Evolutionary conservation across 2,329 filamentous ascomycete species (phyloP).

Genomic region (Westerdykella aurantiaca): DNA sequence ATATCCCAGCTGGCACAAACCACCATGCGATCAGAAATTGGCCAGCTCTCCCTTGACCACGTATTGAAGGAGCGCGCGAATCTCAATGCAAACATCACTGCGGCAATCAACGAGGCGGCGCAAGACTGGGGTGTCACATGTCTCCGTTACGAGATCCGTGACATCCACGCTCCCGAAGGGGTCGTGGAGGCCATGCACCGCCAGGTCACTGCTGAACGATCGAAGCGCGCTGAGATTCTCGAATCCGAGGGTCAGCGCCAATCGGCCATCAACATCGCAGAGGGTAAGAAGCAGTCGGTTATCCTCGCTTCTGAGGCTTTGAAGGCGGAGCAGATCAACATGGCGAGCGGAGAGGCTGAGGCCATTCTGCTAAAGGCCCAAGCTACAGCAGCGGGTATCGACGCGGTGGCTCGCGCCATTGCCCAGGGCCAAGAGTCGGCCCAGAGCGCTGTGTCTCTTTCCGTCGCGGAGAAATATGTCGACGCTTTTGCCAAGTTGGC

Average conservation of each 20-base stretch:
- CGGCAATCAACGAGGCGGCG: constrained; percentile 95
- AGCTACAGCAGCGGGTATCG: constrained; percentile 83
- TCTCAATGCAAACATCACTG: constrained; percentile 97
- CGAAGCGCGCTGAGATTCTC: constrained; percentile 94
- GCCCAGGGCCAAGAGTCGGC: constrained; percentile 66
- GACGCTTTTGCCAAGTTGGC: constrained; percentile 89
- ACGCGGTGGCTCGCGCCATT: constrained; percentile 74
- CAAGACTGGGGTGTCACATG: constrained; percentile 96
- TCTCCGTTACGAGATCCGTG: constrained; percentile 93
- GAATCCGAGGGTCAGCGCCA: constrained; percentile 96
- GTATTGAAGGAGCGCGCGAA: constrained; percentile 95
- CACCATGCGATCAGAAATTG: constrained; percentile 98
- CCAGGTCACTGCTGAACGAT: constrained; percentile 93
- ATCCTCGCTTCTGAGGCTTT: constrained; percentile 93
- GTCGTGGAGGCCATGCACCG: constrained; percentile 98
- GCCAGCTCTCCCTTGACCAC: constrained; percentile 91
- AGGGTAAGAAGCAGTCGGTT: constrained; percentile 93
- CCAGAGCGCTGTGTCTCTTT: constrained; percentile 77
- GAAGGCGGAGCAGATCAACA: constrained; percentile 86
- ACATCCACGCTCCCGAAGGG: constrained; percentile 90
- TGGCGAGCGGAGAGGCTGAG: constrained; percentile 86
- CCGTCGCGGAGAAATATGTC: constrained; percentile 95
- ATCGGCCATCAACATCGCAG: constrained; percentile 96
- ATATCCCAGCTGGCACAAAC: constrained; percentile 97
- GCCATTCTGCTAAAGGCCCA: constrained; percentile 80